Base-by-base conservation (phyloP, 768 basidiomycete species). In the Lactarius pseudohatsudake region DNA sequence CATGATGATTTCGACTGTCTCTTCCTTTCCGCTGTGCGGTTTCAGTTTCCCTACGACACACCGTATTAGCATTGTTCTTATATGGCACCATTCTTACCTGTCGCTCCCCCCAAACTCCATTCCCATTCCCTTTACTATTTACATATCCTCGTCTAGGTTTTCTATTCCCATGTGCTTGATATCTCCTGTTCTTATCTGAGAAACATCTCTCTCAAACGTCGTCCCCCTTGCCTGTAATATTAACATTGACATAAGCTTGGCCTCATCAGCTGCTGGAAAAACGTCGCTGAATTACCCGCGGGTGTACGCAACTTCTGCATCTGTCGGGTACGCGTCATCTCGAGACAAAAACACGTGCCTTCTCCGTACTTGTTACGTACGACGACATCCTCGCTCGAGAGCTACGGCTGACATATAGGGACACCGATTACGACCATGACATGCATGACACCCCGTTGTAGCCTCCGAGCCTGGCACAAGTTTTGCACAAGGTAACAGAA, bases 151-250 rank as follows among this genome's bases (percentile, higher is more conserved):
- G 22, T 50, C 11, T 13, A 53, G 50, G 50, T 2, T 53, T 13
- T 26, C 50, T 53, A 53, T 53, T 53, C 50, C 50, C 50, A 53
- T 53, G 50, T 53, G 22, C 22, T 53, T 53, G 50, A 53, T 26
- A 53, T 53, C 50, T 53, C 4, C 5, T 26, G 47, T 28, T 53
- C 4, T n/a, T n/a, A 9, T 8, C 11, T n/a, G 20, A 20, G 43
- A 45, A 45, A 45, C 8, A 45, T n/a, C 18, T 45, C 43, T 50
- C 13, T 26, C 50, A 53, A 26, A 26, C 22, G 50, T 7, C 50
- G 50, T 28, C 50, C 50, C 22, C 50, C 13, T 50, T 15, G 50
- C 22, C 50, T 50, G 50, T 53, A 26, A 26, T 53, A 53, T 53
- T 26, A 22, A 26, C 47, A 50, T 50, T 50, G 47, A 50, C 1